These are phyloP conservation scores for Emergomyces africanus DNA, from an alignment of 2,329 filamentous ascomycete species.

Conservation along the genomic window DNA sequence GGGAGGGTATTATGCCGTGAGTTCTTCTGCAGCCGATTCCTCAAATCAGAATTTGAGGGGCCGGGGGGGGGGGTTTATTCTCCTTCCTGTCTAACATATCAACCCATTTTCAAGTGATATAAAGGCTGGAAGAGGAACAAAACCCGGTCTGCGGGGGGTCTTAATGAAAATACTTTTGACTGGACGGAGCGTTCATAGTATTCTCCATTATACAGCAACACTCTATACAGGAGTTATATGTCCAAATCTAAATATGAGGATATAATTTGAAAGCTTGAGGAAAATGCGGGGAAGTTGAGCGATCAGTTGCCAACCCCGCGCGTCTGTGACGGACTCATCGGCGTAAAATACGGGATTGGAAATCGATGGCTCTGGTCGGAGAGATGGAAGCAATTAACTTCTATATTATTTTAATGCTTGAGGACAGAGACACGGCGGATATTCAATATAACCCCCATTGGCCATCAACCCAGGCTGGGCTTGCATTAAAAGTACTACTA, in stretches of 20 bases:
- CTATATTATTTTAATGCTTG: too few relatives aligned
- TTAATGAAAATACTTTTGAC: neutral
- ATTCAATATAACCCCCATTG: too few relatives aligned
- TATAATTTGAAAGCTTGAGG: neutral
- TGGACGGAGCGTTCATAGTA: too few relatives aligned
- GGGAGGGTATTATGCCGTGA: neutral
- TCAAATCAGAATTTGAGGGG: neutral
- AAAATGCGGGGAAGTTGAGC: neutral
- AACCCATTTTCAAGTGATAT: neutral
- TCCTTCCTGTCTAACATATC: neutral
- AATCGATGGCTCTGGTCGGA: neutral
- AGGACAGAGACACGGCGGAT: too few relatives aligned
- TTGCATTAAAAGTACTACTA: too few relatives aligned
- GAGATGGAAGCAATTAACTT: neutral
- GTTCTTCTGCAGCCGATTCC: neutral
- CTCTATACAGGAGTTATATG: neutral
- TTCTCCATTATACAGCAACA: too few relatives aligned
- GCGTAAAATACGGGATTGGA: neutral
- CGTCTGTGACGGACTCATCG: neutral
- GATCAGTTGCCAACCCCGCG: neutral
- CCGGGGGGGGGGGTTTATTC: neutral
- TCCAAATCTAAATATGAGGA: too few relatives aligned
- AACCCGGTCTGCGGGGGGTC: too few relatives aligned
- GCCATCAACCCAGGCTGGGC: too few relatives aligned
- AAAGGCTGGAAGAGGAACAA: neutral